phyloP scores from a whole-genome alignment of 345 rosid species.

The Camelina sativa region DNA sequence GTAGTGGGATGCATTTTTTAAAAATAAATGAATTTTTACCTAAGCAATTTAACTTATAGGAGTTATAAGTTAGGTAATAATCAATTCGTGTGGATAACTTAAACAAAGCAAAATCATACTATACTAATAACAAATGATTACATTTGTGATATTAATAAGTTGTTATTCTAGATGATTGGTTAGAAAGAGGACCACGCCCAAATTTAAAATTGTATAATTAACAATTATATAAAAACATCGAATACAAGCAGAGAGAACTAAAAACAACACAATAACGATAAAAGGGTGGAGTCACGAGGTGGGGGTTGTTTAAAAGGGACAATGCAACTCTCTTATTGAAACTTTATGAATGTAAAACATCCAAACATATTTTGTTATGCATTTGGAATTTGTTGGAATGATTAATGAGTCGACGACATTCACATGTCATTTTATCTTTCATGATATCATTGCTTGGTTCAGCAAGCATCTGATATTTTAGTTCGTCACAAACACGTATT shows the following conservation, averaged over 20 bases:
- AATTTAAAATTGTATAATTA: too few relatives aligned
- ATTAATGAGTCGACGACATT: neutral
- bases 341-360: neutral
- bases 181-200: too few relatives aligned
- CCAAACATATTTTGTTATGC: neutral
- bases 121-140: too few relatives aligned
- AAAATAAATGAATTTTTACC: neutral
- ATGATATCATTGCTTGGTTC: neutral
- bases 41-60: neutral
- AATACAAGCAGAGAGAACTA: too few relatives aligned
- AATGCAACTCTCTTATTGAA: conserved; percentile 21
- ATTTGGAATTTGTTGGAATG: conserved; percentile 15
- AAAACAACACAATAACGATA: too few relatives aligned
- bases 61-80: neutral
- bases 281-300: too few relatives aligned
- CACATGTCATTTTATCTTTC: neutral
- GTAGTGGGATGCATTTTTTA: neutral
- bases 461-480: neutral
- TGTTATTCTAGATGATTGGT: too few relatives aligned
- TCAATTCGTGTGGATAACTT: too few relatives aligned
- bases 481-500: too few relatives aligned
- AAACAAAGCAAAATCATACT: too few relatives aligned
- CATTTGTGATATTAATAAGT: too few relatives aligned
- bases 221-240: too few relatives aligned
- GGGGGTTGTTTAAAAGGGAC: conserved; percentile 7